Evolutionary conservation across 148 eudicot species (phyloP).

Genomic region (Pharnaceum exiguum): DNA sequence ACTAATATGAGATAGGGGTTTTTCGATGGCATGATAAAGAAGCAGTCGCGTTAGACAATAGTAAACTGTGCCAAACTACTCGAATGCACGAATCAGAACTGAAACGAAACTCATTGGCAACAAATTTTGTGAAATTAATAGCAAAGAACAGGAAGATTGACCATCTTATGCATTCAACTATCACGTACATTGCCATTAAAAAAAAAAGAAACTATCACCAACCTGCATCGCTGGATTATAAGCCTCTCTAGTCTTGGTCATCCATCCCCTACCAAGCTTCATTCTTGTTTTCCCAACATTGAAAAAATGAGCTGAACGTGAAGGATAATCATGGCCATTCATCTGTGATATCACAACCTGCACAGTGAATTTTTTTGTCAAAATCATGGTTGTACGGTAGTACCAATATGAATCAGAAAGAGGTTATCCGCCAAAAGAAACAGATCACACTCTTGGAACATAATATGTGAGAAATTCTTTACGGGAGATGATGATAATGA

Average conservation of each 20-base stretch:
- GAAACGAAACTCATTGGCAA: not conserved
- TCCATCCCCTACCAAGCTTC: conserved; percentile 92
- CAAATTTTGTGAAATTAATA: not conserved
- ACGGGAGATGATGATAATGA: not conserved
- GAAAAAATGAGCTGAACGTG: conserved; percentile 68
- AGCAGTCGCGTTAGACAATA: too few species aligned
- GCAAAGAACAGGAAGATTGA: not conserved
- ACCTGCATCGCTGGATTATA: conserved; percentile 94
- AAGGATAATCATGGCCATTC: conserved; percentile 90
- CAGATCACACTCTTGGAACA: not conserved
- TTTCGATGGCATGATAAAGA: too few species aligned
- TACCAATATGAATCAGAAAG: not conserved
- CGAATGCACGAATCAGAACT: not conserved
- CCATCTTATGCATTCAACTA: too few species aligned
- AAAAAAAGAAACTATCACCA: not conserved
- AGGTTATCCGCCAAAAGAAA: not conserved
- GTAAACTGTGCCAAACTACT: too few species aligned
- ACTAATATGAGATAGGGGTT: too few species aligned
- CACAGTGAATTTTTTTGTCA: conserved; percentile 13
- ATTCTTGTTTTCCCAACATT: conserved; percentile 82
- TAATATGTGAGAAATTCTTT: not conserved
- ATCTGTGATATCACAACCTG: conserved; percentile 93
- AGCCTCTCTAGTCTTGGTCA: conserved; percentile 81
- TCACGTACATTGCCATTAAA: too few species aligned
- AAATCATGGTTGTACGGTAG: not conserved